Evolutionary conservation across 2,329 filamentous ascomycete species (phyloP).

Genomic region (Lecanicillium sp.): DNA sequence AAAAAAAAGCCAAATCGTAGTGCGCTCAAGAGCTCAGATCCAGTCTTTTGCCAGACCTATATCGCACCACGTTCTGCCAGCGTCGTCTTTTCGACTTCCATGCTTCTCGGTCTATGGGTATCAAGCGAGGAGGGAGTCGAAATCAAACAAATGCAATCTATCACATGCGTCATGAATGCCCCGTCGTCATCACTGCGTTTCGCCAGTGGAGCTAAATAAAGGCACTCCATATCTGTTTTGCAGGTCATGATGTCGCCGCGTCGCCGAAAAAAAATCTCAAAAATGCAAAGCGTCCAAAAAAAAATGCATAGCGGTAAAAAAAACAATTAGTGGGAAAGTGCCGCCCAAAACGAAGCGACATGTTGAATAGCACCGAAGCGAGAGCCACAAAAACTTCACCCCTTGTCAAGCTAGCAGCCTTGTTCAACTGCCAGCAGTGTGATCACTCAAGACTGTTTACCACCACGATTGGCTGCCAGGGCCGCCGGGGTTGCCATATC

Average conservation of each 20-base stretch:
- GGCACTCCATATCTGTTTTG: slow-evolving; percentile 24
- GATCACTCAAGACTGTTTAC: slow-evolving; percentile 28
- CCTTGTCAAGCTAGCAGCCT: neutral
- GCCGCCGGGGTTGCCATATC: slow-evolving; percentile 62
- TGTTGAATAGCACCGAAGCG: neutral
- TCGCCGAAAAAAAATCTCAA: slow-evolving; percentile 21
- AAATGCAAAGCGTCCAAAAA: slow-evolving; percentile 19
- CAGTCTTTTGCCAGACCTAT: slow-evolving; percentile 21
- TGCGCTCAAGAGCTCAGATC: slow-evolving; percentile 24
- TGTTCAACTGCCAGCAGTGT: too few relatives aligned
- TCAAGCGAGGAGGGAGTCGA: slow-evolving; percentile 33
- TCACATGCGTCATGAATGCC: slow-evolving; percentile 34
- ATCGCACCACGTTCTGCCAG: slow-evolving; percentile 27
- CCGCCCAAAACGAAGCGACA: slow-evolving; percentile 9
- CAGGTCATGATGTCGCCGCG: slow-evolving; percentile 34
- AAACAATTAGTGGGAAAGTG: slow-evolving; percentile 17
- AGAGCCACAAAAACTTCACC: neutral
- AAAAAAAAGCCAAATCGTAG: slow-evolving; percentile 23
- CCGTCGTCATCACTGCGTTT: slow-evolving; percentile 26
- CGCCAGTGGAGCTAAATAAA: slow-evolving; percentile 20
- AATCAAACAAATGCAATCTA: slow-evolving; percentile 37
- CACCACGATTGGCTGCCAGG: slow-evolving; percentile 60
- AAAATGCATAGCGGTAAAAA: slow-evolving; percentile 13
- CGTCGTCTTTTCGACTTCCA: slow-evolving; percentile 26
- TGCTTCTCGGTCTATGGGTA: slow-evolving; percentile 36